Base-by-base conservation (phyloP, 1,284 basidiomycete species). In the Gastroboletus turbinatus region DNA sequence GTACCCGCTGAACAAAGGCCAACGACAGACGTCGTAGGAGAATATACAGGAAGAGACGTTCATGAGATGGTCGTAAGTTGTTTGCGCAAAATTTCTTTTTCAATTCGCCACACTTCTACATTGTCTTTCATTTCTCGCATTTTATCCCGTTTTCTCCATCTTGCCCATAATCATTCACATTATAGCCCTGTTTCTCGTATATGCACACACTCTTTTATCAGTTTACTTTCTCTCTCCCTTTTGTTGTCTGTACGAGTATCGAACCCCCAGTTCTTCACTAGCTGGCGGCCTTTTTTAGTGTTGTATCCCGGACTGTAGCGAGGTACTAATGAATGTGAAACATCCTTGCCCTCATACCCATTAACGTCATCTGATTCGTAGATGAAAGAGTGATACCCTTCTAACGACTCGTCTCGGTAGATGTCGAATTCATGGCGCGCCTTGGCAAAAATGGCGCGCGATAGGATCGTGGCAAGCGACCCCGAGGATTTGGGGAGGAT, bases 361-460 rank as follows among this genome's bases (percentile, higher is more conserved):
- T 38, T 27, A 16, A 46, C 19, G 16, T 19, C 25, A 27, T n/a
- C 21, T 46, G n/a, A 45, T 38, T 53, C 27, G 32, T 40, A 44
- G 43, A 44, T 27, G 38, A 55, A 10, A 25, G 39, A 29, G 25
- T 47, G 50, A 53, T 45, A 2, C 17, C 11, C 9, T 59, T 67
- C 67, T 67, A 9, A 67, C 50, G 1, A 29, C 13, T 50, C 6
- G 19, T 47, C 56, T 53, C 27, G 58, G 17, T 72, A 92, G 90
- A 89, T 90, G 83, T 83, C 86, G 39, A 91, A 92, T 61, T 90
- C 87, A 63, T 93, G 90, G 90, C 80, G 90, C 47, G 84, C 89
- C 0, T 67, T 92, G 47, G 90, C 90, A 21, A 80, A 77, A 55
- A 90, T 90, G 83, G 88, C 90, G 27, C 80, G 86, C 64, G 90